Evolutionary conservation across 371 early-diverging fungal species (phyloP).

Genomic region (Smittium culicis): DNA sequence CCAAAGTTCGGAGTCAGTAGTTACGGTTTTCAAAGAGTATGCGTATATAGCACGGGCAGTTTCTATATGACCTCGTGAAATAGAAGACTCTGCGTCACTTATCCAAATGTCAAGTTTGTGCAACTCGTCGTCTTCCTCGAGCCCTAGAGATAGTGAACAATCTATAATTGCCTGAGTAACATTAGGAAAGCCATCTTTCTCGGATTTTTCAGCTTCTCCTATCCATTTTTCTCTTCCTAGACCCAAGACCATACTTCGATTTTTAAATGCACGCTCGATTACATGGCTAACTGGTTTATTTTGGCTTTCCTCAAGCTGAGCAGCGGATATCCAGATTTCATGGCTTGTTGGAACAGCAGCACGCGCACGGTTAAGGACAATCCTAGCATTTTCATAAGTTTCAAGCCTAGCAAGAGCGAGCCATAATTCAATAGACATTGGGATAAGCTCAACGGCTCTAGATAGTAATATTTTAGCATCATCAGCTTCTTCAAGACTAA

Average conservation of each 20-base stretch:
- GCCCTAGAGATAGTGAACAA: slow-evolving; percentile 59
- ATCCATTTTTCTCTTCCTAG: slow-evolving; percentile 85
- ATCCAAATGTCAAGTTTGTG: slow-evolving; percentile 72
- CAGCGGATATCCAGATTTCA: slow-evolving; percentile 91
- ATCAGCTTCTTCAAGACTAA: slow-evolving; percentile 78
- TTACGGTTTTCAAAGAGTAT: slow-evolving; percentile 61
- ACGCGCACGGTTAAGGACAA: slow-evolving; percentile 82
- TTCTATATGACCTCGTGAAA: slow-evolving; percentile 46
- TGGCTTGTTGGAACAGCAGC: slow-evolving; percentile 69
- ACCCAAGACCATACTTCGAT: slow-evolving; percentile 31
- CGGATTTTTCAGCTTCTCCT: slow-evolving; percentile 72
- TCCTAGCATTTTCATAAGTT: slow-evolving; percentile 74
- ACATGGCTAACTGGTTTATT: slow-evolving; percentile 49
- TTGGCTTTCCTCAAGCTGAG: slow-evolving; percentile 77
- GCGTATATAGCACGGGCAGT: slow-evolving; percentile 85
- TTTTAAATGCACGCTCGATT: slow-evolving; percentile 40
- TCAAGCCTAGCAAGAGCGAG: slow-evolving; percentile 85
- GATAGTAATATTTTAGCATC: slow-evolving; percentile 82
- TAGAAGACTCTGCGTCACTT: slow-evolving; percentile 73
- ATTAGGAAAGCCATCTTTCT: slow-evolving; percentile 55
- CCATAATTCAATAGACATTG: slow-evolving; percentile 85
- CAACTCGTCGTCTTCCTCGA: slow-evolving; percentile 43
- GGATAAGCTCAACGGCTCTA: slow-evolving; percentile 84
- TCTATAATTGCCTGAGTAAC: slow-evolving; percentile 75
- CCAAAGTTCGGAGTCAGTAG: slow-evolving; percentile 73